Percentiles rank a stretch among this genome's conserved stretches.
These are phyloP conservation scores for Fusarium continuum DNA, from an alignment of 2,329 filamentous ascomycete species.

Conservation along the genomic window DNA sequence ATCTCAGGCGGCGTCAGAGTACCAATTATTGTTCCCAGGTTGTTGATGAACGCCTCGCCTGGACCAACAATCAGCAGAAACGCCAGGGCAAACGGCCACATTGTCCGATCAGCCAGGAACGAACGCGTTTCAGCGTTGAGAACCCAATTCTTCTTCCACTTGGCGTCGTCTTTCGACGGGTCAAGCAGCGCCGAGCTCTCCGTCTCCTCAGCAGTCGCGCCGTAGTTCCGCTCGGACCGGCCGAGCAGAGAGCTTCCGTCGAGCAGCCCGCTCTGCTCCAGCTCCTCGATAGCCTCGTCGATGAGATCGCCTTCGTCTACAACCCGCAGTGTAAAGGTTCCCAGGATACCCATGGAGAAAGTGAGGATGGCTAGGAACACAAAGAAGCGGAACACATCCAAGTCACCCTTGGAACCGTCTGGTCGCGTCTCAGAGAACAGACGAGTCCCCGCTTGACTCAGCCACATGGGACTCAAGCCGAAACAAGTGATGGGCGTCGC, in stretches of 20 bases:
- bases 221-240: constrained; percentile 66
- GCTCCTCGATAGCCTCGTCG: constrained; percentile 86
- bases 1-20: constrained; percentile 74
- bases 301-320: constrained; percentile 89
- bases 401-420: constrained; percentile 69
- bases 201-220: constrained; percentile 63
- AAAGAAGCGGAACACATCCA: constrained; percentile 87
- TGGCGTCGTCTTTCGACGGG: constrained; percentile 56
- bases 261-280: constrained; percentile 88
- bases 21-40: constrained; percentile 90
- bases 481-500: constrained; percentile 92
- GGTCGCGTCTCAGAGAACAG: constrained; percentile 75
- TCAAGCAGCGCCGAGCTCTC: constrained; percentile 55
- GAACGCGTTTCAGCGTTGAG: constrained; percentile 89
- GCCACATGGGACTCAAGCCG: constrained; percentile 94
- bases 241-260: constrained; percentile 78
- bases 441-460: constrained; percentile 85
- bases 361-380: constrained; percentile 82
- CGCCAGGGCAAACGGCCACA: constrained; percentile 92
- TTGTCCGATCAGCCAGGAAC: constrained; percentile 88
- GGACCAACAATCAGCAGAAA: constrained; percentile 95
- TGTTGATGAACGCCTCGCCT: constrained; percentile 98
- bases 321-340: constrained; percentile 77
- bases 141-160: constrained; percentile 85
- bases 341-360: constrained; percentile 74